phyloP scores from a whole-genome alignment of 495 filamentous ascomycete species.

The Penicillium fimorum region DNA sequence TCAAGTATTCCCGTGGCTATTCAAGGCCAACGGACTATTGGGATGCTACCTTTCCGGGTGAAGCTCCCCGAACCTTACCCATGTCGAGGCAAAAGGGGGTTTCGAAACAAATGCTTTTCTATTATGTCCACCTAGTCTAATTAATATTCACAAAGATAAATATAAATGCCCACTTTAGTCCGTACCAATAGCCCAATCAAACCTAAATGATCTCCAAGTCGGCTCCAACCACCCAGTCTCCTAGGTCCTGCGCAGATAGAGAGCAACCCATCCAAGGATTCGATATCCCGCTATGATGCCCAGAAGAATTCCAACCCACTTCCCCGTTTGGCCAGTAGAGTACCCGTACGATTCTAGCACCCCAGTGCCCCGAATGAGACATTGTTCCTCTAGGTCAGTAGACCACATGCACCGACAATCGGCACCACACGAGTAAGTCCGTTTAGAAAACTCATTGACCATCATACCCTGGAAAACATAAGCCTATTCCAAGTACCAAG shows the following conservation, averaged over 20 bases:
- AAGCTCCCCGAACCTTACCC: not conserved
- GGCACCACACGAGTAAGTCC: constrained; percentile 58
- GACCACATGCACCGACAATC: constrained; percentile 69
- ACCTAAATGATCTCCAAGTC: not conserved
- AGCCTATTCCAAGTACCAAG: constrained; percentile 28
- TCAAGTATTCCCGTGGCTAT: not conserved
- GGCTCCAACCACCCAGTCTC: not conserved
- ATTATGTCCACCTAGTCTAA: not conserved
- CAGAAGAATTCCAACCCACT: constrained; percentile 73
- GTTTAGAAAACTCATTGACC: constrained; percentile 72
- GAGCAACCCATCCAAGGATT: constrained; percentile 55
- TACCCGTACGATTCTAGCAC: constrained; percentile 70
- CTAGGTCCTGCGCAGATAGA: constrained; percentile 32
- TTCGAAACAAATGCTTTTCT: not conserved
- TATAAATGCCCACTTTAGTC: not conserved
- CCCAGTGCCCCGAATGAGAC: constrained; percentile 63
- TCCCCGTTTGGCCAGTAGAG: constrained; percentile 56
- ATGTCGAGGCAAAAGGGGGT: not conserved
- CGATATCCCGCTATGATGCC: constrained; percentile 72
- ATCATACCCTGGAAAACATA: constrained; percentile 92
- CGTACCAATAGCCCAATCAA: not conserved
- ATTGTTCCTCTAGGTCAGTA: constrained; percentile 59
- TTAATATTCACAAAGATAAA: not conserved
- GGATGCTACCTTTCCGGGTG: not conserved
- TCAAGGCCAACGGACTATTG: not conserved